These are phyloP conservation scores for Geosmithia putterillii DNA, from an alignment of 2,329 filamentous ascomycete genomes.

Conservation along the genomic window DNA sequence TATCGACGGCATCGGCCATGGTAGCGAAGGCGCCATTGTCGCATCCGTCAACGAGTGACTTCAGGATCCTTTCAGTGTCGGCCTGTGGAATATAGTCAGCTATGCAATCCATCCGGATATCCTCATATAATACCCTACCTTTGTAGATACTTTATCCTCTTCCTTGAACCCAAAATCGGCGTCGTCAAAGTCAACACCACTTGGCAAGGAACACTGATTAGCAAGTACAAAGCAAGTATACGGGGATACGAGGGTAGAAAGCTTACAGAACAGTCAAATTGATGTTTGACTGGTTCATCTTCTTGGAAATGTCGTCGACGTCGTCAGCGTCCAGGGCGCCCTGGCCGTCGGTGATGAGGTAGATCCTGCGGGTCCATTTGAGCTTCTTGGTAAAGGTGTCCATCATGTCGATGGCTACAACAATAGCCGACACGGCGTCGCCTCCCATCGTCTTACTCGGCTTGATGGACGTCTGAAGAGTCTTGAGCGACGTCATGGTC, in stretches of 20 bases:
- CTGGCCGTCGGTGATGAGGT: conserved; percentile 74
- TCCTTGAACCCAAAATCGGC: conserved; percentile 83
- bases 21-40: conserved; percentile 65
- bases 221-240: background rate
- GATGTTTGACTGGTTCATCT: conserved; percentile 66
- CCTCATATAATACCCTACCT: conserved; percentile 40
- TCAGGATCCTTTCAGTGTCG: conserved; percentile 60
- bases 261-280: conserved; percentile 66
- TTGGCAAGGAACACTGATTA: conserved; percentile 16
- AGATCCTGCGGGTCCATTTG: conserved; percentile 70
- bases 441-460: conserved; percentile 58
- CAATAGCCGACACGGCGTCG: conserved; percentile 78
- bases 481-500: conserved; percentile 55
- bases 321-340: conserved; percentile 62
- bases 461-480: conserved; percentile 49
- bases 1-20: conserved; percentile 70
- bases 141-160: conserved; percentile 63
- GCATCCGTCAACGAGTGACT: conserved; percentile 53
- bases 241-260: background rate
- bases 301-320: conserved; percentile 54
- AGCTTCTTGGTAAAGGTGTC: conserved; percentile 64
- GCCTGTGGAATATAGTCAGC: conserved; percentile 11
- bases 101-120: background rate
- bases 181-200: conserved; percentile 90
- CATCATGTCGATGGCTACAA: conserved; percentile 83